These are phyloP conservation scores for Pythium aristosporum DNA, from an alignment of 352 stramenopile species.

Conservation along the genomic window DNA sequence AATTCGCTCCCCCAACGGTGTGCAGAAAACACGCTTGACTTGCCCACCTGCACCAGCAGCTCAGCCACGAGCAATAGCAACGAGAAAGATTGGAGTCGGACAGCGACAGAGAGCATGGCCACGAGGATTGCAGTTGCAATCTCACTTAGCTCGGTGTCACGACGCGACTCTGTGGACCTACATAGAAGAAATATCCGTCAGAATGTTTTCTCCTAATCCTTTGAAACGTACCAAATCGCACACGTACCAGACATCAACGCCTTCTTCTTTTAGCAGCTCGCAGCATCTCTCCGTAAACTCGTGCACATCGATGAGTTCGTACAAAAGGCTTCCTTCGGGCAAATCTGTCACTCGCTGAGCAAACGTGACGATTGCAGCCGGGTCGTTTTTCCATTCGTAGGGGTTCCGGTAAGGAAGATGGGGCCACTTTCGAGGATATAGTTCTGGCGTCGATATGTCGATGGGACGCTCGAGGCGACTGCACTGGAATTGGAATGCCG, in stretches of 20 bases:
- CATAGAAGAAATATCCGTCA: neutral
- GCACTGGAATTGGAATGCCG: conserved; percentile 20
- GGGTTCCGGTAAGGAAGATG: conserved; percentile 61
- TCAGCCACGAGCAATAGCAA: conserved; percentile 40
- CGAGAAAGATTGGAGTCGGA: conserved; percentile 70
- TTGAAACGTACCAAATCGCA: neutral
- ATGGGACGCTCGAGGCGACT: conserved; percentile 24
- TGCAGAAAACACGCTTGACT: neutral
- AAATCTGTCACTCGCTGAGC: conserved; percentile 47
- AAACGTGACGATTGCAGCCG: conserved; percentile 44
- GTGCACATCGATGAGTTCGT: conserved; percentile 58
- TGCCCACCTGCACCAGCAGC: conserved; percentile 29
- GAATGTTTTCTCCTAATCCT: neutral
- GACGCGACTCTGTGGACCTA: neutral
- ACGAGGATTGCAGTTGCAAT: conserved; percentile 33
- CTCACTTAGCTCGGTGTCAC: conserved; percentile 20
- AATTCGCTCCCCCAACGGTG: neutral
- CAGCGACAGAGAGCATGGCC: conserved; percentile 47
- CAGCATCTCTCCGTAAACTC: conserved; percentile 35
- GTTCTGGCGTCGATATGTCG: conserved; percentile 40
- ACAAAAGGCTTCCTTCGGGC: conserved; percentile 55
- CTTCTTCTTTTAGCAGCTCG: conserved; percentile 22
- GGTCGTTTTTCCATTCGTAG: conserved; percentile 44
- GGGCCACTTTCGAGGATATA: conserved; percentile 67
- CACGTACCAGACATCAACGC: conserved; percentile 25